Evolutionary conservation across 768 basidiomycete genomes (phyloP).

Genomic region (Scleroderma citrinum): DNA sequence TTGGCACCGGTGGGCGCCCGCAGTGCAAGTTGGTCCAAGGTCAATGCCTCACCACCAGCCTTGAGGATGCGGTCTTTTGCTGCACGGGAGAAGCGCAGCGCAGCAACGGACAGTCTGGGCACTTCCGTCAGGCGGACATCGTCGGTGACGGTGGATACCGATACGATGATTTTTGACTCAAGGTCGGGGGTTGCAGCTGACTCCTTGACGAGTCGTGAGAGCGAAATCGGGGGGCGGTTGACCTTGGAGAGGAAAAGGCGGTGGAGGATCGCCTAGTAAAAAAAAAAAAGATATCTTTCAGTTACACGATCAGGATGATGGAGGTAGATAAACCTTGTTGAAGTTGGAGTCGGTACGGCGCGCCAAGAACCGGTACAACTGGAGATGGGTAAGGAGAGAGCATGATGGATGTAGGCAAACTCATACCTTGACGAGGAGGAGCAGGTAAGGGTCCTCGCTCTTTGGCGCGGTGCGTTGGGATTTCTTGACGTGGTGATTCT

Average conservation of each 20-base stretch:
- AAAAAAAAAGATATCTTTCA: constrained; percentile 14
- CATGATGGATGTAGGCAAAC: constrained; percentile 3
- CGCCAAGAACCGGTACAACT: constrained; percentile 99
- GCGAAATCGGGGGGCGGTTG: constrained; percentile 95
- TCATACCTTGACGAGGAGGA: constrained; percentile 92
- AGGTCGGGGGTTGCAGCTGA: constrained; percentile 60
- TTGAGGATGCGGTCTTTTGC: constrained; percentile 94
- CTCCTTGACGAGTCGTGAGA: constrained; percentile 88
- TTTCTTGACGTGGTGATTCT: constrained; percentile 98
- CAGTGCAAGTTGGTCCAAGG: constrained; percentile 94
- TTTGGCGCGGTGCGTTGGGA: constrained; percentile 89
- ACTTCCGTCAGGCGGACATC: constrained; percentile 82
- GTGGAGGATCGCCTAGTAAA: constrained; percentile 88
- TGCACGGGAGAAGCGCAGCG: constrained; percentile 88
- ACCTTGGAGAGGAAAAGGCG: constrained; percentile 94
- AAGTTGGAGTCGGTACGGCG: constrained; percentile 93
- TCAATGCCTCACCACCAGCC: constrained; percentile 91
- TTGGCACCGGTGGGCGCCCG: constrained; percentile 92
- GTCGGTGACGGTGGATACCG: constrained; percentile 91
- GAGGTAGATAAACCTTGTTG: constrained; percentile 66
- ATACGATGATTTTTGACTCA: constrained; percentile 79
- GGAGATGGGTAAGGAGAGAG: constrained; percentile 7
- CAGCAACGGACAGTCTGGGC: constrained; percentile 90
- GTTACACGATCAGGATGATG: constrained; percentile 5
- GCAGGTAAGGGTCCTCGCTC: constrained; percentile 98